Evolutionary conservation across 192 early-diverging fungal species (phyloP).

Genomic region (Pilaira anomala): DNA sequence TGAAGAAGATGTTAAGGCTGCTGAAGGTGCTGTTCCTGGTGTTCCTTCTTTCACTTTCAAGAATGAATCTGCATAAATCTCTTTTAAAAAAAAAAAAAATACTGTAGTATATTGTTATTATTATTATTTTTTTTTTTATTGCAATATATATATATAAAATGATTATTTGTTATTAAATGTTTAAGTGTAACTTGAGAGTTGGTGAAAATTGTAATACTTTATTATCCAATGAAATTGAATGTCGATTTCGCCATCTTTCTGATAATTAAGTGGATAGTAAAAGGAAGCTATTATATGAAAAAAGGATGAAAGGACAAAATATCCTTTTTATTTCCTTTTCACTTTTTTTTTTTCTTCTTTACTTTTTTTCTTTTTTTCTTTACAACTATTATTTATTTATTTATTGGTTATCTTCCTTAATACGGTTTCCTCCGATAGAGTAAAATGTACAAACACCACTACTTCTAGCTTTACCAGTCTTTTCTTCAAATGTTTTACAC

Average conservation of each 20-base stretch:
- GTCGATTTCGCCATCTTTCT: conserved; percentile 24
- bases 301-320: background rate
- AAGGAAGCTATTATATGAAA: conserved; percentile 6
- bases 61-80: conserved; percentile 36
- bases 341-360: conserved; percentile 6
- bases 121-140: too few relatives aligned
- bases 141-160: too few relatives aligned
- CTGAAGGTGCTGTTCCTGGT: conserved; percentile 56
- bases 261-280: conserved; percentile 20
- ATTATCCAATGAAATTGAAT: conserved; percentile 14
- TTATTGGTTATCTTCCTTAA: background rate
- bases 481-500: conserved; percentile 82
- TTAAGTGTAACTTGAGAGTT: too few relatives aligned
- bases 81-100: too few relatives aligned
- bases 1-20: conserved; percentile 48
- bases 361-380: conserved; percentile 1
- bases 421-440: conserved; percentile 49
- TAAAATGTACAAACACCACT: conserved; percentile 62
- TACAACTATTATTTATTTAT: conserved; percentile 10
- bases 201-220: too few relatives aligned
- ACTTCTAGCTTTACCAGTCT: conserved; percentile 60
- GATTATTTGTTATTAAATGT: too few relatives aligned
- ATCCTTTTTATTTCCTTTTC: background rate
- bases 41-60: conserved; percentile 53
- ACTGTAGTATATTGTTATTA: too few relatives aligned